Percentiles rank a stretch among this genome's conserved stretches.
These are phyloP conservation scores for baker's yeast (Saccharomyces cerevisiae) DNA, from an alignment of 805 yeast genomes.

Conservation along the genomic window DNA sequence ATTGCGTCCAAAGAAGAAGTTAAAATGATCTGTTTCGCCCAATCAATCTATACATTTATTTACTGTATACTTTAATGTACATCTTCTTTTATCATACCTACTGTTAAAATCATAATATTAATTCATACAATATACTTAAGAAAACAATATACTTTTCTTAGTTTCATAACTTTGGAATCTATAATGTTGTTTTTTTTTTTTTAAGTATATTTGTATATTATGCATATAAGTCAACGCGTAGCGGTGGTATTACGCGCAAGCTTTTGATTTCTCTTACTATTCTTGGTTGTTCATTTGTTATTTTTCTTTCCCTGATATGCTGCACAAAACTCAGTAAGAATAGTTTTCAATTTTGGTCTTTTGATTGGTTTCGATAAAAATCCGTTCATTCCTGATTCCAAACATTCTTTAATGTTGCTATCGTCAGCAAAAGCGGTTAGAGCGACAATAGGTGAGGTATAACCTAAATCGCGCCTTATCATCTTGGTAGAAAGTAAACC, in stretches of 20 bases:
- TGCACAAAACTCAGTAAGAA: conserved; percentile 33
- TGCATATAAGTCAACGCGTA: neutral
- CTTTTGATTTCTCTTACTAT: neutral
- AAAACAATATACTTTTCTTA: neutral
- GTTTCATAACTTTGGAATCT: neutral
- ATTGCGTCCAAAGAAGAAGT: conserved; percentile 99
- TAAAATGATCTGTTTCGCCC: conserved; percentile 61
- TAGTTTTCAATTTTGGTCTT: conserved; percentile 55
- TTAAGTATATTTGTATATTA: neutral
- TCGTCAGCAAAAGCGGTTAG: conserved; percentile 94
- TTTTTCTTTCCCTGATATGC: neutral
- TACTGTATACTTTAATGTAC: neutral
- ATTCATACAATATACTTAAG: neutral
- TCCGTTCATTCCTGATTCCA: conserved; percentile 87
- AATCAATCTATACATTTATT: conserved; percentile 2
- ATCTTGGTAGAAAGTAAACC: conserved; percentile 76
- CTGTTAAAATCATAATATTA: neutral
- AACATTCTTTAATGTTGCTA: conserved; percentile 76
- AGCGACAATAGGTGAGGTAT: conserved; percentile 75
- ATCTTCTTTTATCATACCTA: neutral
- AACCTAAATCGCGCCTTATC: conserved; percentile 56
- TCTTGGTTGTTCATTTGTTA: neutral
- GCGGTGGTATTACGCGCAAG: neutral
- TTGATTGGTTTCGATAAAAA: conserved; percentile 84
- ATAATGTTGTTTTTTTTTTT: neutral